Base-by-base conservation (phyloP, 495 filamentous ascomycete genomes). In the Talaromyces wortmannii region DNA sequence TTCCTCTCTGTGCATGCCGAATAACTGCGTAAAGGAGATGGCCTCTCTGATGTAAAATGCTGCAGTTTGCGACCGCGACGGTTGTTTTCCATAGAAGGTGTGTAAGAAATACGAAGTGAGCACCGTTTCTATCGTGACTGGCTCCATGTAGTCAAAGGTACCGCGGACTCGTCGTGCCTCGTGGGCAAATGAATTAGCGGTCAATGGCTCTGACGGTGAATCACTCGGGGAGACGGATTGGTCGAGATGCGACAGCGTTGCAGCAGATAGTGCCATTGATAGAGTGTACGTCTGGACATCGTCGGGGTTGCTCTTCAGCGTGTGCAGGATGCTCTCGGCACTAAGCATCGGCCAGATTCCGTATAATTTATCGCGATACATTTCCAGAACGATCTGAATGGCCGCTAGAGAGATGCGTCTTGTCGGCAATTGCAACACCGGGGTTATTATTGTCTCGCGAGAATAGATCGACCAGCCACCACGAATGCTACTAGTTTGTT, bases 51-150 rank as follows among this genome's bases (percentile, higher is more conserved):
- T 57, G 52, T 72, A 70, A 7, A 76, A 55, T 6, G 72, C 56
- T 0, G 73, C 76, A 36, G 68, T 67, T 13, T 69, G 61, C 31
- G 67, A 68, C 6, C 72, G 69, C 1, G 69, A 62, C n/a, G 67
- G 60, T 36, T 69, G 67, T 47, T 76, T 73, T 32, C 73, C 73
- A 57, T 73, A 72, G 55, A 71, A 76, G 10, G 72, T 67, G 52
- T 77, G 75, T n/a, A 77, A 57, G 45, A 77, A 78, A 51, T 76
- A 77, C 0, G 72, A 64, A 2, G 64, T 76, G 23, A 70, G 61
- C 3, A 77, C 52, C 8, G 53, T 65, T 13, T 63, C 47, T 36
- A 66, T 29, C 23, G 52, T 60, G 23, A 59, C 45, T 15, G 33
- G 55, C 11, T 59, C 58, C 47, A 49, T 49, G 23, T 49, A 49